Base-by-base conservation (phyloP, 176 grass and related monocot genomes). In the Raddia guianensis region DNA sequence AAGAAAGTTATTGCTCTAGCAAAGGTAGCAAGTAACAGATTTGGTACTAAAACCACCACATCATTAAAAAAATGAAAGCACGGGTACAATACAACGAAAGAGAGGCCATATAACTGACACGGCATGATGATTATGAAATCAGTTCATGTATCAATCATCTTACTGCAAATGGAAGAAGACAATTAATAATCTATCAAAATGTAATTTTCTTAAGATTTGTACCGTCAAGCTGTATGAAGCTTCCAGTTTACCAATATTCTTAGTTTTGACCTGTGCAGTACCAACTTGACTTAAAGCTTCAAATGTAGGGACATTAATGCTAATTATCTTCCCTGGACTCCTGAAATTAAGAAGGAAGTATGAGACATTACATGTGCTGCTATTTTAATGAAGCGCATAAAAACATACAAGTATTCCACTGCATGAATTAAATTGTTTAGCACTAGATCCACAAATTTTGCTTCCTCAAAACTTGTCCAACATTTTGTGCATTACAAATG, bases 191-290 rank as follows among this genome's bases (percentile, higher is more conserved):
- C 18, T 27, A 56, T 42, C 40, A 45, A 73, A 59, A 44, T 43
- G 15, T 43, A 11, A 80, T 66, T 74, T 80, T 32, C 55, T 45
- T 86, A 51, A 58, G 6, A 84, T 75, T 48, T 74, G 67, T 85
- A 98, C 92, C n/a, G 95, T 94, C 78, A 98, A 90, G 65, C 88
- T 92, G 86, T 98, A 98, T 7, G 86, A 98, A 82, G 95, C 90
- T 87, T 98, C 92, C 16, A 98, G 61, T 78, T 91, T 75, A 61
- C 95, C 95, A 80, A 68, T 87, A 76, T 98, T 98, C 84, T 87
- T 94, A 44, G 67, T 74, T 50, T 78, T 91, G 43, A 98, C 85
- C 21, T 73, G 80, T 48, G 95, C 90, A 34, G 46, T 87, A 57
- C 90, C 95, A 87, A 89, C 79, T 89, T 98, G 92, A 80, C 87